Evolutionary conservation across 1,284 basidiomycete genomes (phyloP).

Genomic region (Tilletia indica): DNA sequence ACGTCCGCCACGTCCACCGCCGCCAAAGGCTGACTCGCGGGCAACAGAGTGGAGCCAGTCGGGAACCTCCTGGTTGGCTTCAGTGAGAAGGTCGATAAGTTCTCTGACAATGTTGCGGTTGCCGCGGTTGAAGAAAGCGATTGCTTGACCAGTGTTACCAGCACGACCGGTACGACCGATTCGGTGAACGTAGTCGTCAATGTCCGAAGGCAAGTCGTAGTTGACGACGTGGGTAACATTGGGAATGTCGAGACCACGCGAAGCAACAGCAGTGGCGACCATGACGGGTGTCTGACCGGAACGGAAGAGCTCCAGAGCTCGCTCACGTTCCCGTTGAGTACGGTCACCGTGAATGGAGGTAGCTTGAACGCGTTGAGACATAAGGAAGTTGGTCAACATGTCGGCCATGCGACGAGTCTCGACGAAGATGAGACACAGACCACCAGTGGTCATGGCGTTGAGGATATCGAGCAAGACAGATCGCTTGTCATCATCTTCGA

Average conservation of each 20-base stretch:
- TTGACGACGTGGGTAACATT: constrained; percentile 99
- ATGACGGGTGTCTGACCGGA: constrained; percentile 91
- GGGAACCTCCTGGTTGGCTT: constrained; percentile 95
- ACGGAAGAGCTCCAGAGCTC: constrained; percentile 90
- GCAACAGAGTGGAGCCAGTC: constrained; percentile 85
- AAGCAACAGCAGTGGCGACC: constrained; percentile 96
- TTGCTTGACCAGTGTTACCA: constrained; percentile 93
- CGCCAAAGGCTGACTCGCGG: constrained; percentile 74
- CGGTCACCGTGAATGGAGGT: constrained; percentile 99
- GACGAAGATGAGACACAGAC: constrained; percentile 93
- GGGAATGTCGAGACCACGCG: constrained; percentile 98
- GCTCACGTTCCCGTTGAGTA: constrained; percentile 95
- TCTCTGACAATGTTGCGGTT: constrained; percentile 77
- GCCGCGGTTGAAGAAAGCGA: constrained; percentile 60
- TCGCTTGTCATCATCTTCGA: constrained; percentile 95
- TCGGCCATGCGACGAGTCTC: constrained; percentile 99
- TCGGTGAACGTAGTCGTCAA: constrained; percentile 67
- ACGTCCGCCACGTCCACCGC: constrained; percentile 62
- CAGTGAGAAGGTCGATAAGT: constrained; percentile 85
- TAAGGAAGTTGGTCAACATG: constrained; percentile 93
- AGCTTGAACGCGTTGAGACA: constrained; percentile 74
- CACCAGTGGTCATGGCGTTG: constrained; percentile 69
- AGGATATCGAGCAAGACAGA: constrained; percentile 93
- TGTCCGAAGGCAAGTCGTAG: constrained; percentile 97
- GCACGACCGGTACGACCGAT: constrained; percentile 96